Conservation (phyloP, 345 rosid genomes). For the Sisymbrium altissimum region DNA sequence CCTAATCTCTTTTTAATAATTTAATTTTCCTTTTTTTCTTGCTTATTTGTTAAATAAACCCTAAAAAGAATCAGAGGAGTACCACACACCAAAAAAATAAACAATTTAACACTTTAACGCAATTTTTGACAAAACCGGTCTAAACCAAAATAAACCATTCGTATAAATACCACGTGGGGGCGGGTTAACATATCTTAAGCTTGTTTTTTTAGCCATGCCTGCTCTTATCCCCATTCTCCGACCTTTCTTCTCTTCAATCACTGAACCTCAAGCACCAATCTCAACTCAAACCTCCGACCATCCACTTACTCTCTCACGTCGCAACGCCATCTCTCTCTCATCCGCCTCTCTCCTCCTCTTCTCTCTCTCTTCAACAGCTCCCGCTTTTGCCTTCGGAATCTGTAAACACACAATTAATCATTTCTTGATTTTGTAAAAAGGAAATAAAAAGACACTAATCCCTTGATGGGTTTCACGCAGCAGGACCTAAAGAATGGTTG, state of each 20-base stretch:
- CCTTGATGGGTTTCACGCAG: slow-evolving; percentile 39
- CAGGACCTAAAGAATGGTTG: slow-evolving; percentile 99
- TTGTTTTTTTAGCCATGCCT: background rate
- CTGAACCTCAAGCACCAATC: slow-evolving; percentile 20
- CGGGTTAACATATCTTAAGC: background rate
- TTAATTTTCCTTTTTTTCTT: too few relatives aligned
- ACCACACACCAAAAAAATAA: too few relatives aligned
- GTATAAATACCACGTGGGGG: background rate
- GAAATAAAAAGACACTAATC: background rate
- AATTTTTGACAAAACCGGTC: background rate
- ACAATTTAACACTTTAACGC: background rate
- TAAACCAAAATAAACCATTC: background rate
- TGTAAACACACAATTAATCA: slow-evolving; percentile 37
- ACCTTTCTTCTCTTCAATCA: slow-evolving; percentile 16
- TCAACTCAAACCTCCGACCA: slow-evolving; percentile 10
- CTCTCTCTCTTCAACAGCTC: slow-evolving; percentile 34
- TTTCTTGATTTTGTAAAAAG: background rate
- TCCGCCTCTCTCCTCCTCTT: slow-evolving; percentile 45
- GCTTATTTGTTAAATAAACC: too few relatives aligned
- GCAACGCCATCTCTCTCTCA: slow-evolving; percentile 48
- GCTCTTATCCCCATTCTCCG: slow-evolving; percentile 39
- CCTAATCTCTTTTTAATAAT: too few relatives aligned
- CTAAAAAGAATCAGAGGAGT: too few relatives aligned
- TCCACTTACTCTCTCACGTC: slow-evolving; percentile 39
- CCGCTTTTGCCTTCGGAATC: slow-evolving; percentile 83